A percentile compares a stretch with the other conserved stretches of the same genome.
Evolutionary conservation across 495 filamentous ascomycete genomes (phyloP).

Genomic region (Aspergillus asperescens): DNA sequence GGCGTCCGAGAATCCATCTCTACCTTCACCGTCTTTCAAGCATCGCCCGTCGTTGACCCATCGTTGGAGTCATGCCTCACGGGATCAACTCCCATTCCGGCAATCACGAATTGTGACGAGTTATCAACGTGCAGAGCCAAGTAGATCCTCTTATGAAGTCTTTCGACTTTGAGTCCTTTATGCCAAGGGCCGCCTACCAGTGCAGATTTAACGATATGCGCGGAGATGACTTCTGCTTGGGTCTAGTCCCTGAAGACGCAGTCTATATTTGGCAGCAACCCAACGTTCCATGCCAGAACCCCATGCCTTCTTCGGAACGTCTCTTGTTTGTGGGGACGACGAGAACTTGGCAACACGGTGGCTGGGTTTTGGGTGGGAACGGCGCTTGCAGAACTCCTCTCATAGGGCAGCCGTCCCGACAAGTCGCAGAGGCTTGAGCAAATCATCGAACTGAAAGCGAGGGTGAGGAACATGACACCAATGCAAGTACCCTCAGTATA

Average conservation of each 20-base stretch:
- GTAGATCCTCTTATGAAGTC: constrained; percentile 6
- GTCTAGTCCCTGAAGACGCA: constrained; percentile 11
- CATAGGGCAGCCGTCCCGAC: constrained; percentile 21
- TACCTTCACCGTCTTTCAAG: constrained; percentile 14
- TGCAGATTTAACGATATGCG: background rate
- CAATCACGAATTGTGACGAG: constrained; percentile 17
- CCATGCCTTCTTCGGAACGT: background rate
- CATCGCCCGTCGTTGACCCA: background rate
- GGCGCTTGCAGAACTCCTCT: constrained; percentile 33
- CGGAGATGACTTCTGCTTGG: constrained; percentile 20
- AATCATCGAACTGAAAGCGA: constrained; percentile 10
- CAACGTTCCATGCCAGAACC: background rate
- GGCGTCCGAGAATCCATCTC: background rate
- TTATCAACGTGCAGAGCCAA: constrained; percentile 19
- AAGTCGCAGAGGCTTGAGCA: constrained; percentile 13
- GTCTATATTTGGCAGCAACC: constrained; percentile 25
- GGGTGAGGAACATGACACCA: background rate
- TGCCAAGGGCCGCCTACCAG: constrained; percentile 8
- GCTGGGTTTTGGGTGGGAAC: constrained; percentile 21
- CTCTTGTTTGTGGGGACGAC: background rate
- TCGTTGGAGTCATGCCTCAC: background rate
- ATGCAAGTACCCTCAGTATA: constrained; percentile 3
- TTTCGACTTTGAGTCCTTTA: background rate
- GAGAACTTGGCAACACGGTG: constrained; percentile 7
- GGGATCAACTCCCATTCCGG: background rate